Evolutionary conservation across 2,329 filamentous ascomycete species (phyloP), one percentile per base, ranked within the genome.

Genomic region (Claviceps quebecensis): DNA sequence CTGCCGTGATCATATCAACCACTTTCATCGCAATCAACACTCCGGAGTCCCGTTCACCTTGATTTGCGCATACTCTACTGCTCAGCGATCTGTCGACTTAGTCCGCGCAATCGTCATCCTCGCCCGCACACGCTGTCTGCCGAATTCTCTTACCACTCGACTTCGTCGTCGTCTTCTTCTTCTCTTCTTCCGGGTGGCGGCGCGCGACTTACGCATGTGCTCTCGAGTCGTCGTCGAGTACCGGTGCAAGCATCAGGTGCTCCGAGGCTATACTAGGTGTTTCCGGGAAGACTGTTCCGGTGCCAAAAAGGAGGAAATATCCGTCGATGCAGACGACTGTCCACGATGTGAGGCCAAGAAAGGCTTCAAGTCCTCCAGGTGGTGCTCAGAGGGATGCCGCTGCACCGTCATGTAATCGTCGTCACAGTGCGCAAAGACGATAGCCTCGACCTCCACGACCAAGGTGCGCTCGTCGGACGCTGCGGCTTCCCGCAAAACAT

Each of bases 351-450:
- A 67, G 45, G 58, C 57, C 47, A 57, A 55, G n/a, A 56, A 56
- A 38, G 52, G 57, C 41, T 58, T 63, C 49, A 58, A 57, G 44
- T 69, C 67, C 6, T 61, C 65, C 5, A 58, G 65, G 50, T 69
- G 67, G 67, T 68, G 67, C 50, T 63, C 62, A 3, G 61, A 65
- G 16, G 65, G 48, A 45, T 50, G 65, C 48, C 67, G 65, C 57
- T 64, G 61, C 50, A 57, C 54, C 50, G 55, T 62, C 49, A 63
- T 63, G 60, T 63, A 53, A 53, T 34, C 29, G 29, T 11, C 29
- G 29, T 34, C 9, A 34, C 29, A 34, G 29, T 34, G 29, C 29
- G 29, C 29, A 34, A 34, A 34, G 29, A 34, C 29, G 29, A 34
- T 34, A 34, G 9, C 9, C 9, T 11, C 23, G 19, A 43, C 8